Conservation (phyloP, 345 rosid genomes). For the Aurinia saxatilis region DNA sequence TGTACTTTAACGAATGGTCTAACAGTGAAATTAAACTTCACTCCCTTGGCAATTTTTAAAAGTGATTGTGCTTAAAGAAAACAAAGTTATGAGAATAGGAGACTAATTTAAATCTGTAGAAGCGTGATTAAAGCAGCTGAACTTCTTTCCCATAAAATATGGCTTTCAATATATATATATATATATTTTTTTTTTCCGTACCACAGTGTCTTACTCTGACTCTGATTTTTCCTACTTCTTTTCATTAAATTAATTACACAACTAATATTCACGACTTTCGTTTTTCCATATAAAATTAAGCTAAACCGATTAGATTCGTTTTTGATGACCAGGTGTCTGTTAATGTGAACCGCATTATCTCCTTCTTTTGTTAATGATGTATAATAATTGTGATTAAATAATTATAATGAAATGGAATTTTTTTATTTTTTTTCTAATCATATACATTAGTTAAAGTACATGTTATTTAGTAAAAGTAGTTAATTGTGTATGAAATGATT, state of each 20-base stretch:
- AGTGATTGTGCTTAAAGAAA: background rate
- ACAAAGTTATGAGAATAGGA: background rate
- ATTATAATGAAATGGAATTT: too few relatives aligned
- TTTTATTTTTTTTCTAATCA: too few relatives aligned
- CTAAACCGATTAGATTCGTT: constrained; percentile 25
- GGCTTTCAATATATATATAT: constrained; percentile 22
- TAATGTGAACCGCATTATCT: constrained; percentile 29
- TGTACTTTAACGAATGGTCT: too few relatives aligned
- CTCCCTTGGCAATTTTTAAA: too few relatives aligned
- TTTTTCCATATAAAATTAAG: constrained; percentile 1
- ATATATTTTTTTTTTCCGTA: constrained; percentile 23
- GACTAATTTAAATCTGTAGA: background rate
- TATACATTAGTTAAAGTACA: background rate
- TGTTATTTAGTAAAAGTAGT: too few relatives aligned
- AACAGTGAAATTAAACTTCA: too few relatives aligned
- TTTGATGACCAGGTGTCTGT: constrained; percentile 18
- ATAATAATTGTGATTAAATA: background rate
- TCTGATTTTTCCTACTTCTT: constrained; percentile 12
- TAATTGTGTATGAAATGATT: too few relatives aligned
- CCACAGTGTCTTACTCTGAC: constrained; percentile 30
- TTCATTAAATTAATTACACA: background rate
- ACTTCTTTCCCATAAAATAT: constrained; percentile 29
- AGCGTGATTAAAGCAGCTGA: constrained; percentile 30
- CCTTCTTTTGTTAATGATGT: constrained; percentile 4
- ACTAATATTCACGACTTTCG: constrained; percentile 11